Evolutionary conservation across 148 eudicot genomes (phyloP).

Genomic region (Nepenthes mirabilis): DNA sequence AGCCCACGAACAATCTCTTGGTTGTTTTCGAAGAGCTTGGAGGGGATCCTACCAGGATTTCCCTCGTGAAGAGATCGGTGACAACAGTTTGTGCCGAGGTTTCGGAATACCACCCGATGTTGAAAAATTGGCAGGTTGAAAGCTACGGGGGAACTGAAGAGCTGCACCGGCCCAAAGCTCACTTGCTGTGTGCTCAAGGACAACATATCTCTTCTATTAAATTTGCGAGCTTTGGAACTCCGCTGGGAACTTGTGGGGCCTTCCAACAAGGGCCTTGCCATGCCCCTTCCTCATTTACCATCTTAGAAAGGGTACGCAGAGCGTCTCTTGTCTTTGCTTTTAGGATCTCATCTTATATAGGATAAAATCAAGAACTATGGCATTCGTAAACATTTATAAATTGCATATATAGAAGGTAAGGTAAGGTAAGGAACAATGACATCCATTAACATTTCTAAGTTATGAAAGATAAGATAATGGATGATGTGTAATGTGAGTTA

Average conservation of each 20-base stretch:
- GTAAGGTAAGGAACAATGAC: no score
- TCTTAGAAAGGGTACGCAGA: conserved; percentile 49
- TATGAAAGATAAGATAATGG: no score
- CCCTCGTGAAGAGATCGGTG: conserved; percentile 56
- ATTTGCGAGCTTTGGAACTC: conserved; percentile 92
- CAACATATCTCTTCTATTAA: conserved; percentile 64
- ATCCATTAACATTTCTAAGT: no score
- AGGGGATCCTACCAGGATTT: conserved; percentile 63
- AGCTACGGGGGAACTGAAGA: conserved; percentile 35
- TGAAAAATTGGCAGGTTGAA: conserved; percentile 56
- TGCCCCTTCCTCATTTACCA: conserved; percentile 44
- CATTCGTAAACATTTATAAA: no score
- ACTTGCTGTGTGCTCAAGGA: conserved; percentile 43
- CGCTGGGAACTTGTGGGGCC: conserved; percentile 71
- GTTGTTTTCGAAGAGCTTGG: conserved; percentile 90
- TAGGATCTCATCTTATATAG: no score
- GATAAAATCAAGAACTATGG: no score
- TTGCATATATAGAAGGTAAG: no score
- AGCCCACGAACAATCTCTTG: conserved; percentile 57
- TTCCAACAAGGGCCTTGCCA: conserved; percentile 69
- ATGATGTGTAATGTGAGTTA: no score
- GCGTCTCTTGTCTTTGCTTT: neutral
- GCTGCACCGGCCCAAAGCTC: conserved; percentile 49
- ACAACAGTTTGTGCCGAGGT: conserved; percentile 55
- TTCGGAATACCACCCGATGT: conserved; percentile 58